These are phyloP conservation scores for Podospora anserina DNA, from an alignment of 495 filamentous ascomycete species.

Conservation along the genomic window DNA sequence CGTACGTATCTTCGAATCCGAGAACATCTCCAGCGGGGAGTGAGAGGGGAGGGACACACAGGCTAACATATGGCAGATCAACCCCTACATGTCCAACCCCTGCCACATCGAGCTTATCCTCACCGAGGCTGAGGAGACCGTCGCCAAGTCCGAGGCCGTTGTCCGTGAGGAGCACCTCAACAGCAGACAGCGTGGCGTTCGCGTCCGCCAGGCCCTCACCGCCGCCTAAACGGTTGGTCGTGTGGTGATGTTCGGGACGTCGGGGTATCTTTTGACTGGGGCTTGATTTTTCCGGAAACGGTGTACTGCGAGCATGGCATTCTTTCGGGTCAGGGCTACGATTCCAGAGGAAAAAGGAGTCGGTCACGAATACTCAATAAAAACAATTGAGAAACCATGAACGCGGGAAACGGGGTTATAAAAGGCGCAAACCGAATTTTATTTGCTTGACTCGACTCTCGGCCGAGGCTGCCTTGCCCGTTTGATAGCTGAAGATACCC, in stretches of 20 bases:
- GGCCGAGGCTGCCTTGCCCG: conserved; percentile 10
- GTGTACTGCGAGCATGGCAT: conserved; percentile 42
- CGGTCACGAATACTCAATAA: conserved; percentile 40
- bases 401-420: conserved; percentile 20
- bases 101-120: conserved; percentile 99
- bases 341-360: conserved; percentile 38
- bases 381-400: conserved; percentile 33
- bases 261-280: conserved; percentile 34
- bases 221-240: conserved; percentile 56
- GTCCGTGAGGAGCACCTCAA: conserved; percentile 64
- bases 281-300: conserved; percentile 41
- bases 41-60: conserved; percentile 3
- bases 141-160: conserved; percentile 73
- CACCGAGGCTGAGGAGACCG: conserved; percentile 88
- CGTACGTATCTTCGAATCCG: conserved; percentile 60
- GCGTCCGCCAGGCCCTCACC: conserved; percentile 74
- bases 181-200: conserved; percentile 83
- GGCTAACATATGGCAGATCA: conserved; percentile 65
- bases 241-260: conserved; percentile 21
- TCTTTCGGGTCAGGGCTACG: conserved; percentile 41
- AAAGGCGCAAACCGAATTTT: conserved; percentile 24
- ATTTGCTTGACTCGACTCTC: conserved; percentile 21
- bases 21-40: conserved; percentile 7
- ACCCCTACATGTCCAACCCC: conserved; percentile 99
- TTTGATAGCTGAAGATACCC: conserved; percentile 23